Base-by-base conservation (phyloP, 2,329 filamentous ascomycete genomes). In the Acrodontium crateriforme region DNA sequence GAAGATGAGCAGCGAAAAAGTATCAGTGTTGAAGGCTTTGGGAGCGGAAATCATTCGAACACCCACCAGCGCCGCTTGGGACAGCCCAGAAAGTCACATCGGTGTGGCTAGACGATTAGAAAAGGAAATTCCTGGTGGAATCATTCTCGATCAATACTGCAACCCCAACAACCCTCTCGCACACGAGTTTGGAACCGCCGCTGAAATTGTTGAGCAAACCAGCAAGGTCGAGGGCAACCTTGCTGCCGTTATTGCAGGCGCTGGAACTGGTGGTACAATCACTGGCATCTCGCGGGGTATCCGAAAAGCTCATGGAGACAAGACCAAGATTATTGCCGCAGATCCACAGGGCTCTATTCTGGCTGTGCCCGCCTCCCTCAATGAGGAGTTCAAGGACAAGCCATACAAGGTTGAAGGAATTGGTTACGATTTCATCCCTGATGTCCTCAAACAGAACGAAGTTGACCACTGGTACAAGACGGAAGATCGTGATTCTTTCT, bases 381-480 rank as follows among this genome's bases (percentile, higher is more conserved):
- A 98, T 55, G 65, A 81, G 25, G 77, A 81, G 39, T 71, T 76
- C 50, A 69, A 71, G 35, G 87, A 94, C 49, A 74, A 83, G 54
- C 65, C 76, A 1, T 98, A 98, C 65, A 95, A 98, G 62, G 89
- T 98, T 1, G 89, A 98, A 61, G 89, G 89, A 23, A 98, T 98
- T 46, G 89, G 89, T 12, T 98, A 98, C 54, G 89, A 98, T 55
- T 98, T 98, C 54, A 79, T 98, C 34, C 89, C 91, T 5, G 82
- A 95, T 14, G 91, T 98, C 4, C 65, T 98, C 30, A 75, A 89
- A 41, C 82, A 78, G 48, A 58, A 74, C 16, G 54, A 70, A 4
- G 80, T 98, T 16, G 81, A 94, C 55, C 79, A 78, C 50, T 98
- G 89, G 89, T 95, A 94, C 64, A 98, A 98, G 71, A 98, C 89